phyloP scores from a whole-genome alignment of 331 rosid species.

The Prunus yedoensis region DNA sequence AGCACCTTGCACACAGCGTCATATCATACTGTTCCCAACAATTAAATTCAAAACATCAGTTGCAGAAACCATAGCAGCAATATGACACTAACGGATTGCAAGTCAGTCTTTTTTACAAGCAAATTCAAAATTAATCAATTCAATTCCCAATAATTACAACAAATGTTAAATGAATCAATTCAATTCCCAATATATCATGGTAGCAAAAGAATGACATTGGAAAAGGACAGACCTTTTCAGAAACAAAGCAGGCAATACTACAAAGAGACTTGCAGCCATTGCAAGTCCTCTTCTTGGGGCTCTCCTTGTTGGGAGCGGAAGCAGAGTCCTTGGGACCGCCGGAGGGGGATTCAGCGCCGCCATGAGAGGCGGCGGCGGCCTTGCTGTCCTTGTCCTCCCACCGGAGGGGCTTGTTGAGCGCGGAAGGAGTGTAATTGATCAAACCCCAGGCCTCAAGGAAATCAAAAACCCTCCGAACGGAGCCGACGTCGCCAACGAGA shows the following conservation, averaged over 20 bases:
- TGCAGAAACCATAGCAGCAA: background rate
- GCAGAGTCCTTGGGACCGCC: conserved; percentile 14
- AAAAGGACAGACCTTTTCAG: conserved; percentile 61
- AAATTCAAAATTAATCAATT: background rate
- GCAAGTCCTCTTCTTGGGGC: conserved; percentile 66
- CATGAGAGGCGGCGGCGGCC: conserved; percentile 29
- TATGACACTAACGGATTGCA: background rate
- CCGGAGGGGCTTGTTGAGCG: conserved; percentile 58
- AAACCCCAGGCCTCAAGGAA: conserved; percentile 88
- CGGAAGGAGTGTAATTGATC: conserved; percentile 67
- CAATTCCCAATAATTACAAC: background rate
- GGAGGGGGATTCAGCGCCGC: background rate
- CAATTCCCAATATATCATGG: background rate
- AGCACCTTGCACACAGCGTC: conserved; percentile 97
- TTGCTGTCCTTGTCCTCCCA: conserved; percentile 81
- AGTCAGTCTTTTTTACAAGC: background rate
- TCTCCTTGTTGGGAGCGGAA: conserved; percentile 36
- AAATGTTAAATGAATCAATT: background rate
- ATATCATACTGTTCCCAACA: conserved; percentile 53
- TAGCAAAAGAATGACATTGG: background rate
- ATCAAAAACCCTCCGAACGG: conserved; percentile 81
- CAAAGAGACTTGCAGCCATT: conserved; percentile 85
- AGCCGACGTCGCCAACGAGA: conserved; percentile 85
- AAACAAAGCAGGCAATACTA: conserved; percentile 84
- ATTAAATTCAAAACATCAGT: background rate